Conservation (phyloP, 2,329 filamentous ascomycete genomes). For the Cyphellophora attinorum region DNA sequence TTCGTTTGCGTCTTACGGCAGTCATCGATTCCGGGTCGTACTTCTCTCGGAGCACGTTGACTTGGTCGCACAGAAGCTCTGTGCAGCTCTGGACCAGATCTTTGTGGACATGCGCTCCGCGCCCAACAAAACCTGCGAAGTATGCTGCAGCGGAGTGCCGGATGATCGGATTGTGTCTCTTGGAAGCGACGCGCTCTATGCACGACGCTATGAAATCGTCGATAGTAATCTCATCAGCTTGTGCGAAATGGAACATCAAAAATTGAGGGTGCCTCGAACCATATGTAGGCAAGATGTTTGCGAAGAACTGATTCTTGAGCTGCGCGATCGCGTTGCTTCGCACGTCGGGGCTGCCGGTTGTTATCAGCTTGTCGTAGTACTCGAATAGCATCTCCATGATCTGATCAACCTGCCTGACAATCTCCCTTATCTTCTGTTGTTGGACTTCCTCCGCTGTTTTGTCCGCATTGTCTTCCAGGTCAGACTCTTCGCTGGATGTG, state of each 20-base stretch:
- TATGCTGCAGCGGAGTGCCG: conserved; percentile 85
- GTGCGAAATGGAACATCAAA: conserved; percentile 88
- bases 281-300: conserved; percentile 80
- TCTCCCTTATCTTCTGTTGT: conserved; percentile 65
- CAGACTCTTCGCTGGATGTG: conserved; percentile 56
- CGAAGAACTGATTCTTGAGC: conserved; percentile 75
- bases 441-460: conserved; percentile 31
- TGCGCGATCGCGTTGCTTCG: conserved; percentile 67
- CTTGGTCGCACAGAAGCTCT: conserved; percentile 63
- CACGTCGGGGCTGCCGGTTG: conserved; percentile 39
- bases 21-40: conserved; percentile 61
- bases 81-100: conserved; percentile 76
- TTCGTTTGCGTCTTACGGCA: no score
- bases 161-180: conserved; percentile 57
- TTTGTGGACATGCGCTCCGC: conserved; percentile 70
- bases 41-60: conserved; percentile 63
- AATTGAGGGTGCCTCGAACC: conserved; percentile 92
- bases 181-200: conserved; percentile 62
- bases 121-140: conserved; percentile 85
- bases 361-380: conserved; percentile 55
- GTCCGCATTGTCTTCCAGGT: conserved; percentile 55
- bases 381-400: conserved; percentile 82
- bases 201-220: conserved; percentile 76
- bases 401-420: conserved; percentile 82
- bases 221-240: conserved; percentile 66